These are phyloP conservation scores for Zygoascus hellenicus DNA, from an alignment of 1,139 yeast genomes.

Conservation along the genomic window DNA sequence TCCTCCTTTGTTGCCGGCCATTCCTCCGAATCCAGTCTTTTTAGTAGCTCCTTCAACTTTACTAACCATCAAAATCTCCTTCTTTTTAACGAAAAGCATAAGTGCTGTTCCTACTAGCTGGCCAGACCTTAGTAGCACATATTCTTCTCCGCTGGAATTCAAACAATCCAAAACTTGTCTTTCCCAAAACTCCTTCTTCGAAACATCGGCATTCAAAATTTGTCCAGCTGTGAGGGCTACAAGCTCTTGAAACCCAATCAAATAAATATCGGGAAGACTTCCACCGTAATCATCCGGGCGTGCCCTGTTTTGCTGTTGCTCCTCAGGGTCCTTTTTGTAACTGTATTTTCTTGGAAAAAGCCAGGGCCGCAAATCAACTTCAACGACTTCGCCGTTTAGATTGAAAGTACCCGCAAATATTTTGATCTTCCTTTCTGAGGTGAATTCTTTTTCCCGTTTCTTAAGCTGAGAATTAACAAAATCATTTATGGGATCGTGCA, in stretches of 20 bases:
- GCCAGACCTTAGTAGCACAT: constrained; percentile 71
- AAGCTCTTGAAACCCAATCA: constrained; percentile 86
- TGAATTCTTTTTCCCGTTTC: constrained; percentile 49
- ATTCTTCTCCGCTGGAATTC: constrained; percentile 46
- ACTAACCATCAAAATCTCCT: constrained; percentile 57
- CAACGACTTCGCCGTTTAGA: constrained; percentile 64
- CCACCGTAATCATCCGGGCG: constrained; percentile 28
- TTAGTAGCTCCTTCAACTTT: constrained; percentile 75
- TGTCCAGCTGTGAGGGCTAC: constrained; percentile 89
- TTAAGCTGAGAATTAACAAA: constrained; percentile 60
- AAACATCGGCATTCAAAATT: constrained; percentile 75
- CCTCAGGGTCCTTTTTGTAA: constrained; percentile 1
- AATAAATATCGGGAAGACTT: constrained; percentile 58
- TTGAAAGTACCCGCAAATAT: constrained; percentile 85
- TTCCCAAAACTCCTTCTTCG: constrained; percentile 76
- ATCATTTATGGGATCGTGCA: constrained; percentile 86
- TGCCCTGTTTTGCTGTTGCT: constrained; percentile 22
- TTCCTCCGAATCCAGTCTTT: constrained; percentile 88
- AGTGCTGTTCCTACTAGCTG: constrained; percentile 92
- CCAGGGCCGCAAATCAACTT: constrained; percentile 66
- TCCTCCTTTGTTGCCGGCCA: constrained; percentile 89
- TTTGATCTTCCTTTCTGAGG: constrained; percentile 53
- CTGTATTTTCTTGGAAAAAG: constrained; percentile 57
- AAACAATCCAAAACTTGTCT: constrained; percentile 53
- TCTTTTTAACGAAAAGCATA: constrained; percentile 61